Evolutionary conservation across 495 filamentous ascomycete genomes (phyloP).

Genomic region (Friedmanniomyces endolithicus): DNA sequence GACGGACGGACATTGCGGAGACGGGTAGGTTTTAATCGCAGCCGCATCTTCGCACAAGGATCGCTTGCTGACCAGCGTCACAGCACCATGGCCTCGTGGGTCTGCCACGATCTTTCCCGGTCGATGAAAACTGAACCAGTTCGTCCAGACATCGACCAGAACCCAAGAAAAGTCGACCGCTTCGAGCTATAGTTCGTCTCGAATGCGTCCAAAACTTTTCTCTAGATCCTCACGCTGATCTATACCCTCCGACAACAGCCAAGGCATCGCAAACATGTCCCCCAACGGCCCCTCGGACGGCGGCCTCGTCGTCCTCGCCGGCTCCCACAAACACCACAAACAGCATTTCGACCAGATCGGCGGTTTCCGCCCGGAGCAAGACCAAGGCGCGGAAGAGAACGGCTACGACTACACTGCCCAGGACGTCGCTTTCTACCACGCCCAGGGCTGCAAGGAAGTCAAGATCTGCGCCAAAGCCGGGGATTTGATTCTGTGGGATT

Average conservation of each 20-base stretch:
- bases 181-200: conserved; percentile 6
- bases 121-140: not conserved
- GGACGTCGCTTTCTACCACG: conserved; percentile 34
- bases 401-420: conserved; percentile 31
- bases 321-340: conserved; percentile 30
- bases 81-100: conserved; percentile 10
- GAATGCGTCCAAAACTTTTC: too few species aligned
- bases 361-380: conserved; percentile 1
- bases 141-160: conserved; percentile 36
- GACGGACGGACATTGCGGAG: conserved; percentile 2
- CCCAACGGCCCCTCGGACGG: conserved; percentile 36
- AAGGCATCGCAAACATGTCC: conserved; percentile 37
- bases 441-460: conserved; percentile 30
- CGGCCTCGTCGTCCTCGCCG: conserved; percentile 34
- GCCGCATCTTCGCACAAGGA: not conserved
- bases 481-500: conserved; percentile 36
- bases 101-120: not conserved
- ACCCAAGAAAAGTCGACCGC: conserved; percentile 28
- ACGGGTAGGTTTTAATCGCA: not conserved
- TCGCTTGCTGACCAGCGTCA: not conserved
- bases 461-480: conserved; percentile 34
- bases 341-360: conserved; percentile 27
- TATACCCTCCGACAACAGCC: not conserved
- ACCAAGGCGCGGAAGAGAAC: conserved; percentile 24
- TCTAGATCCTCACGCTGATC: too few species aligned